Percentiles rank a stretch among this genome's conserved stretches.
phyloP scores from a whole-genome alignment of 1,284 basidiomycete genomes.

The Sanghuangporus sanghuang region DNA sequence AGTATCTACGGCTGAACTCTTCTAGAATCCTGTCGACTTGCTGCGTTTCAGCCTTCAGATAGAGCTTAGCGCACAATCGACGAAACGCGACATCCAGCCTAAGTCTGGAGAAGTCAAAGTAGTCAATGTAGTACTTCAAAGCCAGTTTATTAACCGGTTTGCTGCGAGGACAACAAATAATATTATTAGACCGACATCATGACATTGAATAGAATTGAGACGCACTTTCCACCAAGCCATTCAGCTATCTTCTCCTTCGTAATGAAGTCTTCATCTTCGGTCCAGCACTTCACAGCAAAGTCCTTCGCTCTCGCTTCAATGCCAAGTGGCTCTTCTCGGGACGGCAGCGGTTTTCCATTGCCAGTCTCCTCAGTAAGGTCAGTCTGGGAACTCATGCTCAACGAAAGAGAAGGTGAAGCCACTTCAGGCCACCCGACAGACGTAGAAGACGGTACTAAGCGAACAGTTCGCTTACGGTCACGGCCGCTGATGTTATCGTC shows the following conservation, averaged over 20 bases:
- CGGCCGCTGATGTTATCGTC: conserved; percentile 36
- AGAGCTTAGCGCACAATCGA: conserved; percentile 86
- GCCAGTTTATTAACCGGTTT: conserved; percentile 72
- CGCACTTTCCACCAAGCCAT: conserved; percentile 88
- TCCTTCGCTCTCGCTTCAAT: conserved; percentile 66
- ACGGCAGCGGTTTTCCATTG: conserved; percentile 26
- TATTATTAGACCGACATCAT: not conserved
- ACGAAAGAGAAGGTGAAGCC: conserved; percentile 23
- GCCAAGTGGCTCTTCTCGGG: conserved; percentile 44
- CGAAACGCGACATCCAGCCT: conserved; percentile 89
- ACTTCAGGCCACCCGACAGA: conserved; percentile 20
- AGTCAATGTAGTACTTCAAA: conserved; percentile 77
- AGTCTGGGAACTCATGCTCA: conserved; percentile 41
- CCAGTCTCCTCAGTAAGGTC: conserved; percentile 41
- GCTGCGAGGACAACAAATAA: conserved; percentile 34
- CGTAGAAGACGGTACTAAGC: conserved; percentile 20
- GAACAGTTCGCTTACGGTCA: conserved; percentile 30
- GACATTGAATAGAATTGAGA: conserved; percentile 22
- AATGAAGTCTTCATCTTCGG: conserved; percentile 83
- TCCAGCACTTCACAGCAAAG: conserved; percentile 76
- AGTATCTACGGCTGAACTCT: conserved; percentile 85
- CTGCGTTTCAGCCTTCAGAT: conserved; percentile 93
- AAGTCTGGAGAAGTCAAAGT: conserved; percentile 83
- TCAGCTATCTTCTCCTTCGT: conserved; percentile 91
- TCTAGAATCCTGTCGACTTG: conserved; percentile 96